A percentile compares a stretch with the other conserved stretches of the same genome.
Conservation (phyloP, 768 basidiomycete genomes). For the Austroboletus festivus region DNA sequence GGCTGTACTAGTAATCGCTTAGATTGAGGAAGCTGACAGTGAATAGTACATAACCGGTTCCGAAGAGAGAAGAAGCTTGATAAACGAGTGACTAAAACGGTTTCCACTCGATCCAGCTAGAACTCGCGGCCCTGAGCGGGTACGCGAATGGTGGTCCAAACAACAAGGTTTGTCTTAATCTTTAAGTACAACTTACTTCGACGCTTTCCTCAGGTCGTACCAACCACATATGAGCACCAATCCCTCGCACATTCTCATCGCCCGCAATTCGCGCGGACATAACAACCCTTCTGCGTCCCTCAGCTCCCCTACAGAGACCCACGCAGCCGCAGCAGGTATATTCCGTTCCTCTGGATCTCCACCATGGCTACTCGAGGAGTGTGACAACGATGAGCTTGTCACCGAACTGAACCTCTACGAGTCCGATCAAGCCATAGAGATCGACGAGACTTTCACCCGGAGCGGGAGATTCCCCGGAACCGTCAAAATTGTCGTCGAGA, state of each 20-base stretch:
- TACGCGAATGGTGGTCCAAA: no score
- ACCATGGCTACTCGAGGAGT: slow-evolving; percentile 76
- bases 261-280: slow-evolving; percentile 74
- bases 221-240: slow-evolving; percentile 42
- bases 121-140: no score
- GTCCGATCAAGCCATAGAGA: slow-evolving; percentile 69
- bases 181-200: no score
- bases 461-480: slow-evolving; percentile 69
- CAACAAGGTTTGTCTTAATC: no score
- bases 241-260: slow-evolving; percentile 86
- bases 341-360: slow-evolving; percentile 80
- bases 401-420: slow-evolving; percentile 67
- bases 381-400: slow-evolving; percentile 64
- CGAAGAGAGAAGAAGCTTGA: background rate
- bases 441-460: slow-evolving; percentile 76
- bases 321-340: slow-evolving; percentile 81
- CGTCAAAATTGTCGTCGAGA: slow-evolving; percentile 88
- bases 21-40: no score
- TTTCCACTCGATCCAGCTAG: no score
- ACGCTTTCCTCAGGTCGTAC: background rate
- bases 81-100: no score
- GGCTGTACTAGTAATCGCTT: no score
- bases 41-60: background rate
- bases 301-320: slow-evolving; percentile 83
- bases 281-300: slow-evolving; percentile 77